Evolutionary conservation across 495 filamentous ascomycete species (phyloP), one percentile per base, ranked within the genome.

Genomic region (Trichocladium antarcticum): DNA sequence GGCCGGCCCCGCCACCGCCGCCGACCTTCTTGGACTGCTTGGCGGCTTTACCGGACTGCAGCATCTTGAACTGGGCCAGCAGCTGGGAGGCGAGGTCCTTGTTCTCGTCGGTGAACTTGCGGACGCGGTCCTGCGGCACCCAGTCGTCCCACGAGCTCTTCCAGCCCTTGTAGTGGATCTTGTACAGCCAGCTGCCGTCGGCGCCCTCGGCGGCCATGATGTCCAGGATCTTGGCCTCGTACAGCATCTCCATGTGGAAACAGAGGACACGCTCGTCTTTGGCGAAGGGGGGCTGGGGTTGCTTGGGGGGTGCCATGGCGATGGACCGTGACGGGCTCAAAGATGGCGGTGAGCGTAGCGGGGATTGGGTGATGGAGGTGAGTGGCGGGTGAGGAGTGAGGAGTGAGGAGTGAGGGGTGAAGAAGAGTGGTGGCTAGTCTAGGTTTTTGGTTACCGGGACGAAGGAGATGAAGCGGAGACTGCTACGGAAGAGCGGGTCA

Each of bases 71-170:
- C 57, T 84, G 78, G 17, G 71, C 68, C 46, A 78, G 73, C 0
- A 87, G 73, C 57, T 80, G 76, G 36, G 67, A 61, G n/a, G 88
- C 87, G 7, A 95, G 76, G 53, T 87, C 85, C 59, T 83, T 82
- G 65, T 97, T 96, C 69, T 97, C 92, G 32, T 94, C 87, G 31
- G 81, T 94, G 66, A 87, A 82, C 72, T 96, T 96, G 49, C 90
- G 82, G 12, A 98, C 81, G 45, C 92, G 87, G 64, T 97, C 92
- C 64, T 90, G 81, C 8, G 86, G 81, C 34, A 97, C 92, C 89
- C 90, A 97, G 73, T 98, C 92, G 71, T 98, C 92, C 92, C 92
- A 98, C 81, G 88, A 95, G 62, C 86, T 86, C 70, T 98, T 98
- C 92, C 92, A 97, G 51, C 92, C 92, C 65, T 96, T 96, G 70